Base-by-base conservation (phyloP, 179 eudicot genomes). In the Nepenthes alata region DNA sequence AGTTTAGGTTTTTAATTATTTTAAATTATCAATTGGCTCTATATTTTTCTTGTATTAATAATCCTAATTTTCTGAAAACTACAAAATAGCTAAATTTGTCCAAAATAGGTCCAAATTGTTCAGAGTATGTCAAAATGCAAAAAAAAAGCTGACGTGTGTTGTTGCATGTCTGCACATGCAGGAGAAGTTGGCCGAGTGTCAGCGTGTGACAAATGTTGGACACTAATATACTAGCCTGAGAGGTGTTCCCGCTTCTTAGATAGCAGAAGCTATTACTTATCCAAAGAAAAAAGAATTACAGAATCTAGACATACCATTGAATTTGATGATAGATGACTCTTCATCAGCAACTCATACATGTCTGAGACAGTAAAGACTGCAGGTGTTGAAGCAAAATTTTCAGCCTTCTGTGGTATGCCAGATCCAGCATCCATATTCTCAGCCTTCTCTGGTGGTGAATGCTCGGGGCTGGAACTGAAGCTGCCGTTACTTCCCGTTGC, bases 321-420 rank as follows among this genome's bases (percentile, higher is more conserved):
- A 67, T 50, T 53, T 6, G 77, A 77, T 41, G 82, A 70, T 37
- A 41, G 35, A 34, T 58, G 84, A 66, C 80, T 82, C 53, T 77
- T 67, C 15, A 49, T 55, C 75, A 90, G 72, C 75, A 83, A 51
- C 70, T 80, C 77, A 38, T 62, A 67, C 97, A 90, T 87, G 54
- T 82, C 84, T 12, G 85, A 59, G 60, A 90, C 63, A 16, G 88
- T 72, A 44, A 72, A 64, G n/a, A 87, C 82, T 34, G 73, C 75
- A 14, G 57, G 53, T 11, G 38, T 69, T 44, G 79, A 37, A 6
- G 58, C 11, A 11, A 25, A 9, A 41, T 54, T 44, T 11, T 39
- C 15, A 44, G 41, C 8, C 60, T 66, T 69, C 51, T 59, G 67
- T 6, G 66, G 47, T 57, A 57, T 48, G 66, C 48, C 55, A 16